A percentile compares a stretch with the other conserved stretches of the same genome.
Conservation (phyloP, 2,329 filamentous ascomycete genomes). For the Didymosphaeria variabile region DNA sequence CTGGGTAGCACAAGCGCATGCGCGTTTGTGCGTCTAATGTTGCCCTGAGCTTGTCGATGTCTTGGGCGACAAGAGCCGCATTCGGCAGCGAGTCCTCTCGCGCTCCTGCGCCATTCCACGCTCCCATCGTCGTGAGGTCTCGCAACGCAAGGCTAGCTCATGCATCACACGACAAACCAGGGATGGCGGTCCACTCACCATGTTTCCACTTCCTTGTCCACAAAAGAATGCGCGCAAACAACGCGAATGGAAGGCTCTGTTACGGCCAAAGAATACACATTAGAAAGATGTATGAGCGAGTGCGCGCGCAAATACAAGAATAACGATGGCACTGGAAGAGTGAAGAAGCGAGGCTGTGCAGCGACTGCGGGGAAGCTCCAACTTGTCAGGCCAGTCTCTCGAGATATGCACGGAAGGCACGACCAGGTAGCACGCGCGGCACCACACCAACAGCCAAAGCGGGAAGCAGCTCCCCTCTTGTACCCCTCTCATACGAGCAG, state of each 20-base stretch:
- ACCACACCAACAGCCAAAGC: background rate
- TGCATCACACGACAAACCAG: background rate
- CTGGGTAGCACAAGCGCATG: background rate
- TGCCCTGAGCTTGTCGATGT: background rate
- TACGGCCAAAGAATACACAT: slow-evolving; percentile 11
- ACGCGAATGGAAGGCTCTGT: background rate
- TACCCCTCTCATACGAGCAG: background rate
- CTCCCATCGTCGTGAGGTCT: background rate
- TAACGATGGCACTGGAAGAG: background rate
- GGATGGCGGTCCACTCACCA: slow-evolving; percentile 8
- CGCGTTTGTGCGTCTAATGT: background rate
- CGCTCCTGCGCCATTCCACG: background rate
- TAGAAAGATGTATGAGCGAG: background rate
- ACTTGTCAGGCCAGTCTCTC: background rate
- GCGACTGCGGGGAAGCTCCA: slow-evolving; percentile 8
- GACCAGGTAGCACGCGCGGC: background rate
- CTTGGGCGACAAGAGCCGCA: background rate
- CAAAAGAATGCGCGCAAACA: background rate
- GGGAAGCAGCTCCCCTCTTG: background rate
- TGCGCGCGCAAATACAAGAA: slow-evolving; percentile 2
- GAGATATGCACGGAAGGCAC: background rate
- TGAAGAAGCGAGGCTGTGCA: slow-evolving; percentile 2
- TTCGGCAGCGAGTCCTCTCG: background rate
- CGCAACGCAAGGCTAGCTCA: slow-evolving; percentile 2
- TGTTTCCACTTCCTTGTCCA: background rate